Base-by-base conservation (phyloP, 2,329 filamentous ascomycete genomes). In the Aureobasidium sp. region DNA sequence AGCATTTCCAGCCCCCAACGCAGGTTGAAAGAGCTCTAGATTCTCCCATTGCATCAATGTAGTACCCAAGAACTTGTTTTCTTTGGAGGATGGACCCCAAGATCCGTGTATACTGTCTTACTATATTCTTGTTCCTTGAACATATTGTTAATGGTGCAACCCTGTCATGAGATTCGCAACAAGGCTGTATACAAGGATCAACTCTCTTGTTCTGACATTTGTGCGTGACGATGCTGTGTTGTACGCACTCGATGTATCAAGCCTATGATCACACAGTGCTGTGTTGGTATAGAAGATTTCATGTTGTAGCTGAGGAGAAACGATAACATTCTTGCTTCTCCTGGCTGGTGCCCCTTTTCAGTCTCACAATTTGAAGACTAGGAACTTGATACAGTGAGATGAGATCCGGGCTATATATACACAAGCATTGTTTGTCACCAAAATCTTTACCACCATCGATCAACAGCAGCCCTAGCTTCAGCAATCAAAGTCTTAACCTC, bases 401-500 rank as follows among this genome's bases (percentile, higher is more conserved):
- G 14, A 52, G 22, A 11, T 17, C 12, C 20, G 4, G 9, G 3
- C 20, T 12, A 52, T 11, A 52, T 39, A 27, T 17, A 20, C 20
- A 36, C 27, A 17, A 15, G 5, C 22, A 8, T 37, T 4, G n/a
- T 36, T 3, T 37, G 31, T 36, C 5, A 29, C 14, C 15, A n/a
- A 22, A 2, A 0, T 2, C 15, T 11, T 41, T 14, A 62, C 49
- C 49, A 63, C 62, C 62, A 63, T 41, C 55, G 55, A 60, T 63
- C 55, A 15, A 73, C 45, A 20, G 66, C 55, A 37, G 49, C 27
- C 45, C 49, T 25, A 15, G 69, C 61, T n/a, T 68, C 44, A 42
- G 48, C 64, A 20, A 71, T 61, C n/a, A 67, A 58, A 12, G 63
- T 66, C 3, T 67, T 66, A 14, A 71, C 65, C 47, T 60, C 57